Percentiles rank a stretch among this genome's conserved stretches.
phyloP scores from a whole-genome alignment of 176 grass and related monocot species.

The Zea mays region DNA sequence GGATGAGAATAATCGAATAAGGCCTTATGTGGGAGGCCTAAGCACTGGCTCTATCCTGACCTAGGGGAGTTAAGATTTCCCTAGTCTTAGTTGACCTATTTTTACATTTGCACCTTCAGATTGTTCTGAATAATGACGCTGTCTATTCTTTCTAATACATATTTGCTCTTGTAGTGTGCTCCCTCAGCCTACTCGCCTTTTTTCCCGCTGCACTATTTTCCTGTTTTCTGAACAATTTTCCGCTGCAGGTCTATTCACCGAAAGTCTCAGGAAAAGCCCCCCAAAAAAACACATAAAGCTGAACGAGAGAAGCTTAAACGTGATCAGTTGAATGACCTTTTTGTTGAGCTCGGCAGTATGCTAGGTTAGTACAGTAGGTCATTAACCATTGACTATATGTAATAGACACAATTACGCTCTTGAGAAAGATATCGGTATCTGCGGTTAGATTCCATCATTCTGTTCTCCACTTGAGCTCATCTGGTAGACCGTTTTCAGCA shows the following conservation, averaged over 20 bases:
- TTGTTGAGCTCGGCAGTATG: constrained; percentile 63
- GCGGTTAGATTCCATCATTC: neutral
- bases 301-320: constrained; percentile 82
- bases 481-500: no score
- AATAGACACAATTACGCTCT: constrained; percentile 13
- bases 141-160: neutral
- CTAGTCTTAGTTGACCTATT: neutral
- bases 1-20: no score
- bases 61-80: constrained; percentile 3
- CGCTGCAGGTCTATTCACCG: constrained; percentile 49
- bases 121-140: neutral
- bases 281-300: constrained; percentile 80
- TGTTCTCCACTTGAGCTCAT: constrained; percentile 25
- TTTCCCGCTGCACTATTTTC: neutral
- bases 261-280: constrained; percentile 52
- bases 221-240: constrained; percentile 26
- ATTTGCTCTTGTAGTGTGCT: constrained; percentile 11
- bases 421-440: constrained; percentile 16
- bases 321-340: constrained; percentile 79
- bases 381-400: constrained; percentile 12
- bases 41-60: no score
- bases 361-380: constrained; percentile 50
- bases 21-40: no score
- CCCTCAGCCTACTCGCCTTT: neutral
- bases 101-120: neutral